A percentile compares a stretch with the other conserved stretches of the same genome.
Evolutionary conservation across 2,329 filamentous ascomycete genomes (phyloP).

Genomic region (Fusarium acutatum): DNA sequence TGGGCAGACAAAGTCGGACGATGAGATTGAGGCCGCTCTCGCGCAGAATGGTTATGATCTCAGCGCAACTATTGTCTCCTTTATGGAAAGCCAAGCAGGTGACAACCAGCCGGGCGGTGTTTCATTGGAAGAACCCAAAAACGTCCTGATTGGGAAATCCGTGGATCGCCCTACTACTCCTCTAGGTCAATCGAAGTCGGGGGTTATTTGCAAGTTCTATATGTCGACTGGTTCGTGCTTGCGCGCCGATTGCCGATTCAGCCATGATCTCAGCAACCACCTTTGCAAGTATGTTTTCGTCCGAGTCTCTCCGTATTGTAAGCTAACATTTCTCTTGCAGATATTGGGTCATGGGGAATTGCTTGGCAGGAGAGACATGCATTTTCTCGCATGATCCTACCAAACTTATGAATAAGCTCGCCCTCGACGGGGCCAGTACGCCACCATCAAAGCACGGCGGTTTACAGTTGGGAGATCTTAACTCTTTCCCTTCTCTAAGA

Average conservation of each 20-base stretch:
- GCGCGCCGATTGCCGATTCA: conserved; percentile 94
- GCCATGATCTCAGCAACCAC: conserved; percentile 93
- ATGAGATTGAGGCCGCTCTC: conserved; percentile 92
- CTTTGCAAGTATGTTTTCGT: conserved; percentile 87
- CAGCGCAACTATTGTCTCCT: conserved; percentile 86
- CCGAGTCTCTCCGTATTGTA: not conserved
- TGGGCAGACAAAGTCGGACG: conserved; percentile 86
- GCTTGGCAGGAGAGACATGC: conserved; percentile 90
- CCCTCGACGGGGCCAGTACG: conserved; percentile 73
- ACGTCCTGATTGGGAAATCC: conserved; percentile 87
- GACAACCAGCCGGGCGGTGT: conserved; percentile 42
- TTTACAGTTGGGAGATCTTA: conserved; percentile 84
- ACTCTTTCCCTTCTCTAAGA: conserved; percentile 82
- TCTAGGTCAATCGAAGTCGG: conserved; percentile 78
- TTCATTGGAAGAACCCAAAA: conserved; percentile 64
- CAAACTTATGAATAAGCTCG: conserved; percentile 82
- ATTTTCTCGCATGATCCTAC: conserved; percentile 97
- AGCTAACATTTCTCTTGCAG: conserved; percentile 52
- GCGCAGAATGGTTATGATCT: conserved; percentile 92
- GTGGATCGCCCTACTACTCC: conserved; percentile 85
- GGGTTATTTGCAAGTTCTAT: conserved; percentile 97
- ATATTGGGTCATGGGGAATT: conserved; percentile 97
- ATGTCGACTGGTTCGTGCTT: conserved; percentile 95
- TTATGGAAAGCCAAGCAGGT: conserved; percentile 76
- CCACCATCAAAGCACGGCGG: conserved; percentile 71